Percentiles rank a stretch among this genome's conserved stretches.
Conservation (phyloP, 805 yeast genomes). For the Myxozyma neotropica region DNA sequence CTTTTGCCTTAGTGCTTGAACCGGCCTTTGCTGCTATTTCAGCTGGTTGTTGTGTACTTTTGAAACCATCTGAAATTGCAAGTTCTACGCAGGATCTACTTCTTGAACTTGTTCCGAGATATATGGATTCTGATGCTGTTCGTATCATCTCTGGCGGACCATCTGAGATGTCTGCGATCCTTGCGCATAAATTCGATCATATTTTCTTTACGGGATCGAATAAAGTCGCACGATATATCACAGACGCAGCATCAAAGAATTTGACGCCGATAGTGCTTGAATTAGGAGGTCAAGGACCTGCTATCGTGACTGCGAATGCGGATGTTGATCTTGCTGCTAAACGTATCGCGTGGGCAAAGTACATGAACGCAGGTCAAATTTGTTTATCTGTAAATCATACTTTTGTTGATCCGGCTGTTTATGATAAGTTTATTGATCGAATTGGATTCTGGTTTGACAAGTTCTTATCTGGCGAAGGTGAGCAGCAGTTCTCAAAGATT, state of each 20-base stretch:
- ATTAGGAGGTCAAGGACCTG: constrained; percentile 81
- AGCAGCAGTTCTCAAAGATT: constrained; percentile 7
- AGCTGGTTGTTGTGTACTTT: constrained; percentile 7
- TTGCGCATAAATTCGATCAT: constrained; percentile 59
- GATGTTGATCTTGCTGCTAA: constrained; percentile 51
- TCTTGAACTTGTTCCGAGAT: constrained; percentile 54
- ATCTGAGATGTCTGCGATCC: constrained; percentile 59
- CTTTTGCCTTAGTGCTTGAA: neutral
- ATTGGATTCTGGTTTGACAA: constrained; percentile 42
- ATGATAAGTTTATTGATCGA: constrained; percentile 49
- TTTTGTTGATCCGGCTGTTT: constrained; percentile 56
- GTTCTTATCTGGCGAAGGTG: constrained; percentile 51
- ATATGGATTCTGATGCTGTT: constrained; percentile 61
- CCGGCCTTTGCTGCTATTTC: constrained; percentile 6
- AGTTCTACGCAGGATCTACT: constrained; percentile 61
- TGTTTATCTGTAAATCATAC: constrained; percentile 76
- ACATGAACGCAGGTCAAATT: constrained; percentile 71
- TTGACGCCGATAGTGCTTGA: constrained; percentile 72
- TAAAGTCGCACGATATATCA: constrained; percentile 65
- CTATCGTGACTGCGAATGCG: constrained; percentile 54
- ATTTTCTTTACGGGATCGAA: constrained; percentile 74
- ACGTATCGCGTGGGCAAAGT: constrained; percentile 66
- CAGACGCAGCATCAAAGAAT: constrained; percentile 67
- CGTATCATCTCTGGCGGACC: constrained; percentile 72
- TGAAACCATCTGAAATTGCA: constrained; percentile 63